Percentiles rank a stretch among this genome's conserved stretches.
These are phyloP conservation scores for Plasmodium malariae DNA, from an alignment of 169 alveolate genomes.

Conservation along the genomic window DNA sequence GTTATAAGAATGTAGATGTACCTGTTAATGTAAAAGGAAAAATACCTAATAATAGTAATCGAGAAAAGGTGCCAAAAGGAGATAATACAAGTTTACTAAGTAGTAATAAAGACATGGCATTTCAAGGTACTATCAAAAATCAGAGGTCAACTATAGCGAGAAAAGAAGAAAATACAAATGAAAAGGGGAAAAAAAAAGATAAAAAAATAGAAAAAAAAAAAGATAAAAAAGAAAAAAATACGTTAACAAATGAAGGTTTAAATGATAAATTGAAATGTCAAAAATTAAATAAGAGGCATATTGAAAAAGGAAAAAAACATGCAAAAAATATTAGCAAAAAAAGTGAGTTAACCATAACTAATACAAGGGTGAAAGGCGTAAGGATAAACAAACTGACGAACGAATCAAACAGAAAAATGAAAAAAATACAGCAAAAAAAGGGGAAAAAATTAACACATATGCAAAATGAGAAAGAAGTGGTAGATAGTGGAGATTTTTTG, in stretches of 20 bases:
- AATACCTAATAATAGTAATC: neutral
- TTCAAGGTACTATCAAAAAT: neutral
- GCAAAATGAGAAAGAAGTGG: neutral
- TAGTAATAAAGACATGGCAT: neutral
- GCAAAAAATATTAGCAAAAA: neutral
- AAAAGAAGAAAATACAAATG: no score
- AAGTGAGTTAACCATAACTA: neutral
- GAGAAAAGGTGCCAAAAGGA: neutral
- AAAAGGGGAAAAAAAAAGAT: no score
- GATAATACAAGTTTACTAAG: neutral
- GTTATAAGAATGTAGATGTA: neutral
- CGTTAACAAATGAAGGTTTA: neutral
- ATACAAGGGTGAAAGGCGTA: neutral
- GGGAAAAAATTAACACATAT: neutral
- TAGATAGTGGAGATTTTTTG: neutral
- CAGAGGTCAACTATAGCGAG: no score
- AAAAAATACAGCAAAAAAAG: neutral
- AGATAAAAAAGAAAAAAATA: neutral
- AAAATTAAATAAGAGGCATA: neutral
- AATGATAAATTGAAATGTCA: neutral
- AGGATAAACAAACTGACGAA: neutral
- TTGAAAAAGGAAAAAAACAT: neutral
- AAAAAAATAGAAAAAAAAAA: no score
- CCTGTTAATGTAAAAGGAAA: neutral
- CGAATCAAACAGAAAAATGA: neutral